Evolutionary conservation across 163 green algal genomes (phyloP), one percentile per base, ranked within the genome.

Genomic region (Scenedesmus sp.): DNA sequence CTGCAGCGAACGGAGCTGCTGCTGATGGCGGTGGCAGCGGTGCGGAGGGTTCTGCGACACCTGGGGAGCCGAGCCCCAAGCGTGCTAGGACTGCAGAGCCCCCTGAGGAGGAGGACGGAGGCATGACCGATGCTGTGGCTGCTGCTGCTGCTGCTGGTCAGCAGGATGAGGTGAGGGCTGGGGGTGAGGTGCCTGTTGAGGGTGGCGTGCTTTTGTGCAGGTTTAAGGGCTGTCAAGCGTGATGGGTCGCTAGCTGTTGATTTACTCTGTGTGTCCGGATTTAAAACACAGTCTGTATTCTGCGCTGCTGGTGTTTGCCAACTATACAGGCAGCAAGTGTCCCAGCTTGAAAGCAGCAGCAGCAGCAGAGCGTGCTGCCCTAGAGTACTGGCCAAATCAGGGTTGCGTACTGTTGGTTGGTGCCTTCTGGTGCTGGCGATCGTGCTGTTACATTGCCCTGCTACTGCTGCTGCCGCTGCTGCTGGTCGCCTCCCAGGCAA

Each of bases 31-130:
- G n/a, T 79, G 86, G 35, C 44, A 30, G 35, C 53, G 87, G 76
- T 24, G 51, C 2, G 42, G 85, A 84, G 9, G 42, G 51, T 42
- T 61, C 85, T 18, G 35, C 84, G 26, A 83, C 68, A 1, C 85
- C 85, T 72, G 68, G 35, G n/a, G 73, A 90, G 73, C 86, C 72
- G 3, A 68, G 33, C 42, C 72, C 51, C 20, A 90, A 90, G 86
- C 40, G 86, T 13, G 43, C 46, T 10, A 78, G 59, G 73, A 89
- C 85, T 37, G 30, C 85, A 53, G 43, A 70, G 42, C 24, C 35
- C 20, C 56, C 56, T 33, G 56, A n/a, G 56, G 56, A 70, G 3
- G 56, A 16, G 35, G 72, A 84, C 4, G 85, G 2, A 7, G 83
- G 81, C 1, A 81, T 61, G 83, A 6, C 10, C 24, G 82, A 59